phyloP scores from a whole-genome alignment of 1,139 yeast genomes.

The Maudiozyma humilis region DNA sequence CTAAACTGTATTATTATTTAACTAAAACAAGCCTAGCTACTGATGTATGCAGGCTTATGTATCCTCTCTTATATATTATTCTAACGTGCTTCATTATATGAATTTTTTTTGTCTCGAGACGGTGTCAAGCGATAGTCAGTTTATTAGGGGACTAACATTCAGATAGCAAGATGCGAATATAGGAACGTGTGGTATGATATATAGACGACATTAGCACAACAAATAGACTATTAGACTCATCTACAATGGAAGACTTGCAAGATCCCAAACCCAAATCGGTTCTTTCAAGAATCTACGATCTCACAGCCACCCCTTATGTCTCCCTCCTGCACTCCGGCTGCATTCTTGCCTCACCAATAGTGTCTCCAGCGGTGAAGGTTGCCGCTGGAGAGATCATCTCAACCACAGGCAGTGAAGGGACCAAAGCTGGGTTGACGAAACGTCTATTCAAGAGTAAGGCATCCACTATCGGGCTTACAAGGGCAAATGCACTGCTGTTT shows the following conservation, averaged over 20 bases:
- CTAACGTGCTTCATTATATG: not conserved
- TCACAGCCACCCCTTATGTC: conserved; percentile 45
- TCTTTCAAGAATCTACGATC: conserved; percentile 26
- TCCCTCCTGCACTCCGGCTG: conserved; percentile 41
- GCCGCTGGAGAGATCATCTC: conserved; percentile 8
- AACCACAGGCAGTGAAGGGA: not conserved
- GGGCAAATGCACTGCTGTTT: conserved; percentile 44
- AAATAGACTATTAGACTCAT: too few species aligned
- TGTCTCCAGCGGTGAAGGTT: conserved; percentile 28
- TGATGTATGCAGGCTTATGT: not conserved
- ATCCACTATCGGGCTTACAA: conserved; percentile 37
- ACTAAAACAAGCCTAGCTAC: not conserved
- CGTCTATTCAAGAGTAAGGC: not conserved
- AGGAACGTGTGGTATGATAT: too few species aligned
- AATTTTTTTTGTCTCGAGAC: not conserved
- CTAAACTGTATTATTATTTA: conserved; percentile 28
- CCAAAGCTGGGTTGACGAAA: not conserved
- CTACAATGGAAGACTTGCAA: not conserved
- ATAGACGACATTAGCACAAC: too few species aligned
- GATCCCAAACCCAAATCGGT: conserved; percentile 13
- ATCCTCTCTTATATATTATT: conserved; percentile 3
- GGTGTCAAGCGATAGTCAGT: too few species aligned
- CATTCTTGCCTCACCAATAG: conserved; percentile 40
- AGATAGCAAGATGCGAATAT: too few species aligned
- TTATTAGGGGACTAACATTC: too few species aligned